Evolutionary conservation across 2,329 filamentous ascomycete species (phyloP), one percentile per base, ranked within the genome.

Genomic region (Fusarium sp.): DNA sequence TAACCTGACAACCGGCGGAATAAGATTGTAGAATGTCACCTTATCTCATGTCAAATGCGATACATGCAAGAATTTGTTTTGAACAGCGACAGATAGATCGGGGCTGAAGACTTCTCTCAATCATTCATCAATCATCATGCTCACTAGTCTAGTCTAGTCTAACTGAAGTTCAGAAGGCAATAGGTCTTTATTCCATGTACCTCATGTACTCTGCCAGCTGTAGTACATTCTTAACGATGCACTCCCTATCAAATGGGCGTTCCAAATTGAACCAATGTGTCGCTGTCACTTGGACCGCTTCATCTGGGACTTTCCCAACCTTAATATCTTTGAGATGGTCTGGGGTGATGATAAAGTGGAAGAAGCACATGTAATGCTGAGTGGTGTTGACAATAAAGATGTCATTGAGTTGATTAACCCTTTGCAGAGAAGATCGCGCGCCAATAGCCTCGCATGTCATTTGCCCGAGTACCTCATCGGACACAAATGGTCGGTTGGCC

Each of bases 81-180:
- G 0, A 18, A 45, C 5, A 6, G 42, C 1, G 11, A 45, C 17
- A 45, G 7, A 5, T 13, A 0, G 11, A 13, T 6, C 17, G 1
- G 6, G 1, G 42, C 11, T 26, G n/a, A 44, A 26, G 17, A 45
- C 3, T 13, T 26, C 20, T 22, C 38, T 22, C 12, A 22, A 24
- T 24, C 24, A 24, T 24, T 24, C 24, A 24, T 24, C 24, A 24
- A 4, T 24, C 24, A 24, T 24, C 24, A 24, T 24, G 24, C 5
- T 24, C 24, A 24, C 24, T 24, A 24, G 24, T 24, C 24, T 26
- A 26, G 6, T 45, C 42, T 26, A 4, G 42, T 26, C 42, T 9
- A 45, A 45, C 17, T 45, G 0, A 45, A 4, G 11, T 13, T 26
- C 11, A 18, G 42, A 8, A 45, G 3, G 5, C 24, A 45, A 26